Conservation (phyloP, 208 protist genomes). For the Leishmania aethiopica region DNA sequence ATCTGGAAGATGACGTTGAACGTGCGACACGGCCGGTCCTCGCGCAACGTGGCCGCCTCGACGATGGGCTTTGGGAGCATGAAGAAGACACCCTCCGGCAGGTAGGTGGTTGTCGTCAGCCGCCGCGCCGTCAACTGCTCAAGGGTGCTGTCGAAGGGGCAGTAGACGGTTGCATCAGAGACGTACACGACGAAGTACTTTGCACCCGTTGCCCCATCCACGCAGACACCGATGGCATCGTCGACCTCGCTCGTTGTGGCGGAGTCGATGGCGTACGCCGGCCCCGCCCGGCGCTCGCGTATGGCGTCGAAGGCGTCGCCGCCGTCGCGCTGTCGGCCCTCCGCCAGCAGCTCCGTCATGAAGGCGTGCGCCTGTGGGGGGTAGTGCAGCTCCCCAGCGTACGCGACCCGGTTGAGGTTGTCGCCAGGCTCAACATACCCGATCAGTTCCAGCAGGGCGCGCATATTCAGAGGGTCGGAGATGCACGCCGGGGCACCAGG, state of each 20-base stretch:
- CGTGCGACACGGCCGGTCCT: constrained; percentile 83
- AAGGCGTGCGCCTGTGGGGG: constrained; percentile 65
- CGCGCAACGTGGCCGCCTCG: constrained; percentile 83
- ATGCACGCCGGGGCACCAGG: constrained; percentile 47
- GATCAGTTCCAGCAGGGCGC: constrained; percentile 57
- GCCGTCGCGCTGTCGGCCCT: constrained; percentile 49
- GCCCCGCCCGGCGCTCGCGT: constrained; percentile 44
- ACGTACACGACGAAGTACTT: constrained; percentile 87
- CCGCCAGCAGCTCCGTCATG: constrained; percentile 46
- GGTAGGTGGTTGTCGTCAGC: constrained; percentile 88
- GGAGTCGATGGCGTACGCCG: constrained; percentile 88
- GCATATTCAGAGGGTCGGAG: constrained; percentile 58
- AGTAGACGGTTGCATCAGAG: constrained; percentile 89
- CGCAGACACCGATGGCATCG: constrained; percentile 84
- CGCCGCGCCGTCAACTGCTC: constrained; percentile 83
- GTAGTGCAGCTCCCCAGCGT: constrained; percentile 66
- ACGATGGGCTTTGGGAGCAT: constrained; percentile 90
- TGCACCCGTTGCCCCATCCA: constrained; percentile 55
- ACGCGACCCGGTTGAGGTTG: constrained; percentile 74
- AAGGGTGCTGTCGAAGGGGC: constrained; percentile 75
- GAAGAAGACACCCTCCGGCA: constrained; percentile 88
- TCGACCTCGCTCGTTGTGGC: constrained; percentile 91
- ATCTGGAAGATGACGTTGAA: constrained; percentile 88
- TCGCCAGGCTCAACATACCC: constrained; percentile 68
- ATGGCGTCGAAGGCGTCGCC: constrained; percentile 75